Percentiles rank a stretch among this genome's conserved stretches.
Evolutionary conservation across 495 filamentous ascomycete genomes (phyloP).

Genomic region (Penicillium chermesinum): DNA sequence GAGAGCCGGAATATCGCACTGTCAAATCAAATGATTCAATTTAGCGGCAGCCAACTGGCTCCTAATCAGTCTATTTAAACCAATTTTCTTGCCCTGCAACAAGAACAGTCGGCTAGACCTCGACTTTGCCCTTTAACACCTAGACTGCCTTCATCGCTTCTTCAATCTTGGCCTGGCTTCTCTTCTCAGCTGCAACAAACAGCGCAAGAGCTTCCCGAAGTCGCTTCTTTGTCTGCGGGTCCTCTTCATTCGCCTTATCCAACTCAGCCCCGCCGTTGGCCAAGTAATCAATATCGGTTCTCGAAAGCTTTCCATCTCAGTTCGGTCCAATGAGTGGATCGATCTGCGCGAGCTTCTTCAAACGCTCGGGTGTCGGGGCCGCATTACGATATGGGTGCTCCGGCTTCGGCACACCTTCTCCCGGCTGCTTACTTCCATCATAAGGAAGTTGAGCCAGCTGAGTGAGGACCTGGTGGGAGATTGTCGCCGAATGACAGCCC

Average conservation of each 20-base stretch:
- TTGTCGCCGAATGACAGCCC: slow-evolving; percentile 18
- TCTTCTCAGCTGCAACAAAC: slow-evolving; percentile 18
- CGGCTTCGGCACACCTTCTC: slow-evolving; percentile 17
- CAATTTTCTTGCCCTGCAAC: not conserved
- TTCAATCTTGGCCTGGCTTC: slow-evolving; percentile 20
- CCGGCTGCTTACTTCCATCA: slow-evolving; percentile 16
- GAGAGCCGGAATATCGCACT: not conserved
- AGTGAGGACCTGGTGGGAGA: slow-evolving; percentile 16
- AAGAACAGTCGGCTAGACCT: no score
- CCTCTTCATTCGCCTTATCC: slow-evolving; percentile 20
- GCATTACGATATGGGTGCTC: slow-evolving; percentile 17
- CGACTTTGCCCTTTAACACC: no score
- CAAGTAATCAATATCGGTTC: slow-evolving; percentile 23
- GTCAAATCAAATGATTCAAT: not conserved
- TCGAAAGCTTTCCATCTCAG: slow-evolving; percentile 21
- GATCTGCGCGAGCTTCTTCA: slow-evolving; percentile 10
- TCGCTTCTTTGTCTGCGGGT: slow-evolving; percentile 13
- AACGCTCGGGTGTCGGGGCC: slow-evolving; percentile 11
- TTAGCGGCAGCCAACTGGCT: not conserved
- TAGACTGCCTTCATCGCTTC: slow-evolving; percentile 12
- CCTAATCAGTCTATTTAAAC: slow-evolving; percentile 3
- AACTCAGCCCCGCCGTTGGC: slow-evolving; percentile 17
- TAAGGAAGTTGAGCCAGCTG: slow-evolving; percentile 19
- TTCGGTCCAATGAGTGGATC: slow-evolving; percentile 16
- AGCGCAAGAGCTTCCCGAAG: slow-evolving; percentile 17